These are phyloP conservation scores for Fusarium anthophilum DNA, from an alignment of 2,329 filamentous ascomycete species.

Conservation along the genomic window DNA sequence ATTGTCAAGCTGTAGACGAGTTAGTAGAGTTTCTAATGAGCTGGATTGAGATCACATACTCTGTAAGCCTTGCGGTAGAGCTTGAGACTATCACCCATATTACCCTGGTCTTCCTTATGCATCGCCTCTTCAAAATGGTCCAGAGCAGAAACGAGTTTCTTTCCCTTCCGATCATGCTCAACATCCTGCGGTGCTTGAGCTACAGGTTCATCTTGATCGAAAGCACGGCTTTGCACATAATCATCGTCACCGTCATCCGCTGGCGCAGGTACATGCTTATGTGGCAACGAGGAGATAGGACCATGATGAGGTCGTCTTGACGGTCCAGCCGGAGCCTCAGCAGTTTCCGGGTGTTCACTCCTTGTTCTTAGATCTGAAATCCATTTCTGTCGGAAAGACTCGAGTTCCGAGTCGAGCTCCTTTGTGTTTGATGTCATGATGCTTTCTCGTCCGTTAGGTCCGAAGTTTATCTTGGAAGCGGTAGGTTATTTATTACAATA, in stretches of 20 bases:
- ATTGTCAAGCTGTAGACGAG: conserved; percentile 67
- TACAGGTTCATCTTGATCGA: conserved; percentile 43
- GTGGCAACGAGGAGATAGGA: conserved; percentile 34
- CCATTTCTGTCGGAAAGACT: conserved; percentile 88
- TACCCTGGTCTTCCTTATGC: conserved; percentile 85
- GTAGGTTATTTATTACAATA: conserved; percentile 15
- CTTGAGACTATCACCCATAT: conserved; percentile 85
- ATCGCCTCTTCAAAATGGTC: conserved; percentile 95
- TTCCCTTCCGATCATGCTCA: conserved; percentile 25
- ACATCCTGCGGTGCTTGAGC: conserved; percentile 2
- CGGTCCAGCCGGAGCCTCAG: conserved; percentile 12
- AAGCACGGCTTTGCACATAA: conserved; percentile 45
- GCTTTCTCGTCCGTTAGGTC: conserved; percentile 22
- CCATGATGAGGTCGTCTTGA: conserved; percentile 28
- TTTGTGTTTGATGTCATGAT: conserved; percentile 41
- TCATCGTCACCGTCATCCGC: conserved; percentile 50
- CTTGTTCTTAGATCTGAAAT: conserved; percentile 74
- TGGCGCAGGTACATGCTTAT: conserved; percentile 14
- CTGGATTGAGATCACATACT: conserved; percentile 54
- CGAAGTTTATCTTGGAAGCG: not conserved
- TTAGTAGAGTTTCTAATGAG: not conserved
- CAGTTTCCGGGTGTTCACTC: conserved; percentile 38
- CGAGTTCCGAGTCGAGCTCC: conserved; percentile 74
- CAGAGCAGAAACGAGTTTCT: conserved; percentile 76
- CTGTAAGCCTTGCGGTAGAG: conserved; percentile 92